A percentile compares a stretch with the other conserved stretches of the same genome.
phyloP scores from a whole-genome alignment of 2,329 filamentous ascomycete species.

The Botrytis sinoallii region DNA sequence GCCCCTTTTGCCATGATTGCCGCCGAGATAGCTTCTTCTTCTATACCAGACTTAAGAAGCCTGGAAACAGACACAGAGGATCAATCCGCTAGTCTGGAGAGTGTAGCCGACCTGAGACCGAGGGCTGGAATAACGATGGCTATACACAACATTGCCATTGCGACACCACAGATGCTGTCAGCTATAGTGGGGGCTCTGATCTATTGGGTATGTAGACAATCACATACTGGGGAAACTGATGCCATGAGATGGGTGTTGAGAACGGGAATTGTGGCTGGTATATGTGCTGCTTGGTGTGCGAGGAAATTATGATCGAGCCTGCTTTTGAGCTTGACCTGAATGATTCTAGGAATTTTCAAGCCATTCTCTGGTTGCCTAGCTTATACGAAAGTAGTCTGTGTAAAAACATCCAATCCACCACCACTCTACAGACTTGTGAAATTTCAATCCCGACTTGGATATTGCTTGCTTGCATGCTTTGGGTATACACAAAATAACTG shows the following conservation, averaged over 20 bases:
- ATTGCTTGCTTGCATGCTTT: not conserved
- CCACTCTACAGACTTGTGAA: not conserved
- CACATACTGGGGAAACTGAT: not conserved
- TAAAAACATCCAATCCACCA: too few species aligned
- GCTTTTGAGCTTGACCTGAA: not conserved
- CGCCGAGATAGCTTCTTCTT: not conserved
- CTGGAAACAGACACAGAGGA: not conserved
- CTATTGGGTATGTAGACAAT: not conserved
- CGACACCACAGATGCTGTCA: not conserved
- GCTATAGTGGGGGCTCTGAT: not conserved
- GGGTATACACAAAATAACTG: not conserved
- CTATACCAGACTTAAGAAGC: not conserved
- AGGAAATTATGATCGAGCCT: not conserved
- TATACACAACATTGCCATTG: conserved; percentile 4
- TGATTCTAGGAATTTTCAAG: not conserved
- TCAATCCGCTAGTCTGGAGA: not conserved
- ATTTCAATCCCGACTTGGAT: not conserved
- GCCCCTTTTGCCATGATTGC: not conserved
- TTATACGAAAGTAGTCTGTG: not conserved
- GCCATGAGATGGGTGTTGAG: not conserved
- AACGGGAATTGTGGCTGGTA: not conserved
- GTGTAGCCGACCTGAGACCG: not conserved
- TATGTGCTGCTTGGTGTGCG: not conserved
- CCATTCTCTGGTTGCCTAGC: not conserved
- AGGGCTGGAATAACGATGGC: conserved; percentile 5